Conservation (phyloP, 805 yeast species). For the Candida hungchunana region DNA sequence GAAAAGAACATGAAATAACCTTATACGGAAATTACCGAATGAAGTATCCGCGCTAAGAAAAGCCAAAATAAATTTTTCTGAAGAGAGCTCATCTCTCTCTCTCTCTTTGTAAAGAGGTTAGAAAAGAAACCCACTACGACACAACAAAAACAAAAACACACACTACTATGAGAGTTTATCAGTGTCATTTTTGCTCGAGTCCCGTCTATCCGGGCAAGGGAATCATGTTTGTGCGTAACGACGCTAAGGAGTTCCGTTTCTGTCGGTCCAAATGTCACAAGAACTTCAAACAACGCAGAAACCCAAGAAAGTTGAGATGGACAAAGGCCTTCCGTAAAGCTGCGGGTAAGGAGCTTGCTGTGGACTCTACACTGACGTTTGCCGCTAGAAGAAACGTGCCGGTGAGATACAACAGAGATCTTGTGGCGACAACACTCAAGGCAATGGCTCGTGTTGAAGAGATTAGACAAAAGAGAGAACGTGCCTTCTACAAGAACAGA, state of each 20-base stretch:
- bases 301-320: constrained; percentile 97
- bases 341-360: constrained; percentile 98
- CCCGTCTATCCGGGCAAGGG: constrained; percentile 96
- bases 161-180: constrained; percentile 67
- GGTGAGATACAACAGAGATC: constrained; percentile 94
- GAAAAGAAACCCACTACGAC: not conserved
- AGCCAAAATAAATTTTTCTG: constrained; percentile 9
- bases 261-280: constrained; percentile 98
- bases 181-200: constrained; percentile 96
- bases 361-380: constrained; percentile 92
- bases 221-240: constrained; percentile 96
- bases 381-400: constrained; percentile 98
- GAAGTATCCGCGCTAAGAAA: not conserved
- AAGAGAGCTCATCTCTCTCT: constrained; percentile 8
- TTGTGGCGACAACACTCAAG: constrained; percentile 87
- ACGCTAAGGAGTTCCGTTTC: constrained; percentile 95
- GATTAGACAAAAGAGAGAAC: constrained; percentile 92
- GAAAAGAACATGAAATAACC: constrained; percentile 1
- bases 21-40: not conserved
- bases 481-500: constrained; percentile 98
- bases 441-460: constrained; percentile 96
- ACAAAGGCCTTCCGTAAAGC: constrained; percentile 98
- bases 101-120: not conserved
- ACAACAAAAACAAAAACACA: not conserved
- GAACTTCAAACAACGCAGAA: constrained; percentile 95